phyloP scores from a whole-genome alignment of 805 yeast genomes.

The Ogataea polymorpha region DNA sequence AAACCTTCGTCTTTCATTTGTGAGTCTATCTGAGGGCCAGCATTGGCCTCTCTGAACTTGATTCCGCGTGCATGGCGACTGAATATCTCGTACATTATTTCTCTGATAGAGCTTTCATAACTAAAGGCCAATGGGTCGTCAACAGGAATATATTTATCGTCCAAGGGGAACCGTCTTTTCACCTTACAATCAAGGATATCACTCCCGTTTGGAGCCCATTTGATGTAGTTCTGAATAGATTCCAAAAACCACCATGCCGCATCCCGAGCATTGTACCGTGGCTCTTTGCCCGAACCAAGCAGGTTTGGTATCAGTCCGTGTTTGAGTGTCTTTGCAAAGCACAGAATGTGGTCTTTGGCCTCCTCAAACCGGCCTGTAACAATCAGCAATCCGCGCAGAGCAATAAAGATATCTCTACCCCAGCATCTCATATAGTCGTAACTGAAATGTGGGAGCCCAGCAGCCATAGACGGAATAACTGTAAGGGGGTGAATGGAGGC shows the following conservation, averaged over 20 bases:
- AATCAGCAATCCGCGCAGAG: conserved; percentile 76
- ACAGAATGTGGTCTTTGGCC: conserved; percentile 77
- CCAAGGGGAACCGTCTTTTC: conserved; percentile 74
- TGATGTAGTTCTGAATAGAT: conserved; percentile 79
- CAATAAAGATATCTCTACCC: conserved; percentile 95
- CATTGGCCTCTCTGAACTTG: conserved; percentile 89
- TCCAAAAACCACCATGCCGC: conserved; percentile 95
- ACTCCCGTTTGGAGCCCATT: conserved; percentile 64
- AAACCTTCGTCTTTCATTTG: conserved; percentile 94
- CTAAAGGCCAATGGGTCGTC: conserved; percentile 76
- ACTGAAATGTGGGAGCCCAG: conserved; percentile 94
- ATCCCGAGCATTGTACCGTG: conserved; percentile 93
- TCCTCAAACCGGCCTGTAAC: conserved; percentile 76
- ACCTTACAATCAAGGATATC: conserved; percentile 67
- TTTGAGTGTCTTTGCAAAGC: conserved; percentile 86
- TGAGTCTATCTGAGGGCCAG: conserved; percentile 82
- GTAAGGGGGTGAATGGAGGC: conserved; percentile 72
- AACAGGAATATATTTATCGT: conserved; percentile 70
- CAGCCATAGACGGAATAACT: conserved; percentile 77
- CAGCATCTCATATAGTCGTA: conserved; percentile 92
- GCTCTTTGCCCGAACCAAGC: conserved; percentile 89
- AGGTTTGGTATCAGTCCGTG: conserved; percentile 95
- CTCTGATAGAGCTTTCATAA: conserved; percentile 66
- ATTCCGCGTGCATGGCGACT: conserved; percentile 89
- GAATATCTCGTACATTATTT: conserved; percentile 76